Evolutionary conservation across 371 early-diverging fungal genomes (phyloP), one percentile per base, ranked within the genome.

Genomic region (Batrachochytrium dendrobatidis): DNA sequence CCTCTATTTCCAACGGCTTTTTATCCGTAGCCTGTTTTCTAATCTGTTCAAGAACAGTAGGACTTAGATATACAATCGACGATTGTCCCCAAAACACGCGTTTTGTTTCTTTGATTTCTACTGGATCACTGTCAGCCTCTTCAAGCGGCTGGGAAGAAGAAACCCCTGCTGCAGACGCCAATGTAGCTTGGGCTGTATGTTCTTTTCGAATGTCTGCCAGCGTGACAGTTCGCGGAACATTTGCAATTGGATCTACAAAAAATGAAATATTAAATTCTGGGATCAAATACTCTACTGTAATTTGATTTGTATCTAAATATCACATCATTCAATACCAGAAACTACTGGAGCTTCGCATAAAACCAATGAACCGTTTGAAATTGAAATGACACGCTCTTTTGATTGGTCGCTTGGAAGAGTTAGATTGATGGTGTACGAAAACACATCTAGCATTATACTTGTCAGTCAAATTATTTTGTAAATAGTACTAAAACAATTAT

Each of bases 1-100:
- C 72, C 61, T 79, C 80, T 20, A 76, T 35, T 30, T 76, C 80
- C 3, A 74, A 17, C 28, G 62, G 54, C 32, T 56, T 52, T 57
- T 72, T 71, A 6, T 55, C 49, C 53, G 63, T 50, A 61, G 73
- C 68, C 33, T 61, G 60, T 53, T 75, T 76, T 31, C 73, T 26
- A 44, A 79, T 50, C 32, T 66, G 61, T 2, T 59, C 68, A 6
- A 76, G 66, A 1, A 69, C 74, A 10, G 59, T 65, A 2, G 75
- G 73, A 0, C 69, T 67, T 39, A 78, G 35, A 73, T 75, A 78
- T 7, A 78, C 39, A 0, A 69, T 31, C 34, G 56, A 45, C 30
- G 67, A 45, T 12, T 25, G 3, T 0, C 31, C 30, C 71, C 69
- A 72, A 17, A 55, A 32, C 12, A 68, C 62, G 15, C 51, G 61